Evolutionary conservation across 177 flowering plant genomes (phyloP).

Genomic region (Vitis hybrid): DNA sequence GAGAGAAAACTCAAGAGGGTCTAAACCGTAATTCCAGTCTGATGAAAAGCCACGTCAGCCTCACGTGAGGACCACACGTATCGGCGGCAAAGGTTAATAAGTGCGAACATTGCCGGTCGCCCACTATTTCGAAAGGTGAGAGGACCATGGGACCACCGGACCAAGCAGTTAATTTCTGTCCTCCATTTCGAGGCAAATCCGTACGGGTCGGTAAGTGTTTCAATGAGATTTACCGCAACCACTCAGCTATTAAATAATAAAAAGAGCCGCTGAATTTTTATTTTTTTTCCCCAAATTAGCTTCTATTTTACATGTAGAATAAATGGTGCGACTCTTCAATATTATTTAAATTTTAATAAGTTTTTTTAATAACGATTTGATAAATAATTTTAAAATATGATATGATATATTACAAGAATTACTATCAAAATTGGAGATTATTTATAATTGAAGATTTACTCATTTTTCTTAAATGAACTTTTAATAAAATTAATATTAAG

Average conservation of each 20-base stretch:
- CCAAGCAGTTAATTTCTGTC: slow-evolving; percentile 12
- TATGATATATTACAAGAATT: no score
- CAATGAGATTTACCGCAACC: neutral
- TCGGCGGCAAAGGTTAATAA: neutral
- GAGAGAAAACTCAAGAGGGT: neutral
- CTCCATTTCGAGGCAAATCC: slow-evolving; percentile 22
- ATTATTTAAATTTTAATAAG: no score
- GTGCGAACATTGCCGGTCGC: slow-evolving; percentile 20
- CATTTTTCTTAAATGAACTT: no score
- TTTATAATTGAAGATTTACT: no score
- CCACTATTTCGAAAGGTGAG: neutral
- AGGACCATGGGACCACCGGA: slow-evolving; percentile 4
- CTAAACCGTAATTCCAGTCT: neutral
- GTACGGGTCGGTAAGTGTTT: slow-evolving; percentile 20
- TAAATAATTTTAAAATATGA: no score
- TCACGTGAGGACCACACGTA: slow-evolving; percentile 5
- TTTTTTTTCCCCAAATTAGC: neutral
- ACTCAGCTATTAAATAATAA: neutral
- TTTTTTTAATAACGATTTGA: no score
- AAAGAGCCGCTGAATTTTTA: no score
- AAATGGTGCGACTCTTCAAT: no score
- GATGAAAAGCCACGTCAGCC: slow-evolving; percentile 16
- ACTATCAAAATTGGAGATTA: no score
- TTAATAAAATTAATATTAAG: no score
- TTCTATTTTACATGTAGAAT: no score